A percentile compares a stretch with the other conserved stretches of the same genome.
Conservation (phyloP, 495 filamentous ascomycete genomes). For the Trichodelitschia bisporula region DNA sequence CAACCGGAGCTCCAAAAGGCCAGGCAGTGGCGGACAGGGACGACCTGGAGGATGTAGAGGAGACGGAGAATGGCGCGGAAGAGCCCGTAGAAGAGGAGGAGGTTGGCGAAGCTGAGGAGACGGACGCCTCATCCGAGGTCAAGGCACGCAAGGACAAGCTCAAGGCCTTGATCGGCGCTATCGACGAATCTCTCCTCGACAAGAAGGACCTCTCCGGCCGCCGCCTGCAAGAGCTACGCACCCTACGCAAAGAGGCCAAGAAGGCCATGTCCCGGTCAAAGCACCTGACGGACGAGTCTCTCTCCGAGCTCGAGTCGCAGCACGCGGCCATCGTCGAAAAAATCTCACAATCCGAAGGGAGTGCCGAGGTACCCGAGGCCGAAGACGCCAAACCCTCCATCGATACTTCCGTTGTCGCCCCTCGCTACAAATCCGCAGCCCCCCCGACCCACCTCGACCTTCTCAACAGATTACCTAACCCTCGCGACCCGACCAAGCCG, state of each 20-base stretch:
- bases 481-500: background rate
- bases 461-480: too few relatives aligned
- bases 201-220: slow-evolving; percentile 26
- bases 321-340: slow-evolving; percentile 23
- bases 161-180: too few relatives aligned
- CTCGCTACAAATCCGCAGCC: background rate
- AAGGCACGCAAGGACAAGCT: slow-evolving; percentile 24
- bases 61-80: slow-evolving; percentile 6
- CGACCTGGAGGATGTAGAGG: slow-evolving; percentile 8
- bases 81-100: slow-evolving; percentile 10
- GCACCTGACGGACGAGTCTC: background rate
- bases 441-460: too few relatives aligned
- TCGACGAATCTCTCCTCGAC: too few relatives aligned
- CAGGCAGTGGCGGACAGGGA: slow-evolving; percentile 10
- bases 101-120: background rate
- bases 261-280: background rate
- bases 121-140: background rate
- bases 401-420: slow-evolving; percentile 1
- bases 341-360: slow-evolving; percentile 23
- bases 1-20: slow-evolving; percentile 52
- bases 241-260: slow-evolving; percentile 17
- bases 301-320: background rate
- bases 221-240: slow-evolving; percentile 34
- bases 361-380: slow-evolving; percentile 19
- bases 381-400: slow-evolving; percentile 16